A percentile compares a stretch with the other conserved stretches of the same genome.
phyloP scores from a whole-genome alignment of 148 eudicot species.

The Rhododendron mucronatum region DNA sequence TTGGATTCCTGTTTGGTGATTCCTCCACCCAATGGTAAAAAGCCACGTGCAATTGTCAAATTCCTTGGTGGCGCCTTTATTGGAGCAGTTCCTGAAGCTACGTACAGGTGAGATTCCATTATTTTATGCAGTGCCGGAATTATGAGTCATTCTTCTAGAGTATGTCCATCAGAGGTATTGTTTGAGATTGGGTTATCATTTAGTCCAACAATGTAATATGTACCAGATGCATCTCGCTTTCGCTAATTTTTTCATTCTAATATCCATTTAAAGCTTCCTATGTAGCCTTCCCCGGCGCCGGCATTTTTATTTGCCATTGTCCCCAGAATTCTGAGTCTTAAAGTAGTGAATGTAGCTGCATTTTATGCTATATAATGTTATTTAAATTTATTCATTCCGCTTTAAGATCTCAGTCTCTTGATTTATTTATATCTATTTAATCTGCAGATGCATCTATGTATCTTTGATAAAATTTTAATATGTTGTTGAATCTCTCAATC shows the following conservation, averaged over 20 bases:
- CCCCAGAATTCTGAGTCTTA: background rate
- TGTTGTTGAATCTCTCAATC: background rate
- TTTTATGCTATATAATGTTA: background rate
- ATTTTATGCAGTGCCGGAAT: background rate
- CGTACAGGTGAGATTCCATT: slow-evolving; percentile 49
- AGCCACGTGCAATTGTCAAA: slow-evolving; percentile 65
- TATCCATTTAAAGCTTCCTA: background rate
- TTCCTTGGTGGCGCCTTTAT: slow-evolving; percentile 93
- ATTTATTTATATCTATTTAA: background rate
- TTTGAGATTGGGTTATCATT: background rate
- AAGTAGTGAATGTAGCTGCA: background rate
- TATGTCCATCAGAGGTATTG: background rate
- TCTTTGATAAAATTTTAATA: background rate
- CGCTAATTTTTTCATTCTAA: background rate
- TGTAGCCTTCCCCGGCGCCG: background rate
- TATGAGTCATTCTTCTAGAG: background rate
- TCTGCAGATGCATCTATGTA: background rate
- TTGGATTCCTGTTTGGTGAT: slow-evolving; percentile 70
- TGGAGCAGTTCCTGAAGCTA: slow-evolving; percentile 91
- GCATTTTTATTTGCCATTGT: background rate
- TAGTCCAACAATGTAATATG: background rate
- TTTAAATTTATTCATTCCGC: background rate
- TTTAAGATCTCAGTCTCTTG: background rate
- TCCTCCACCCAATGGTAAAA: slow-evolving; percentile 61
- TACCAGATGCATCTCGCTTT: background rate